phyloP scores from a whole-genome alignment of 441 rosid species.

The Bocquillonia castaneifolia region DNA sequence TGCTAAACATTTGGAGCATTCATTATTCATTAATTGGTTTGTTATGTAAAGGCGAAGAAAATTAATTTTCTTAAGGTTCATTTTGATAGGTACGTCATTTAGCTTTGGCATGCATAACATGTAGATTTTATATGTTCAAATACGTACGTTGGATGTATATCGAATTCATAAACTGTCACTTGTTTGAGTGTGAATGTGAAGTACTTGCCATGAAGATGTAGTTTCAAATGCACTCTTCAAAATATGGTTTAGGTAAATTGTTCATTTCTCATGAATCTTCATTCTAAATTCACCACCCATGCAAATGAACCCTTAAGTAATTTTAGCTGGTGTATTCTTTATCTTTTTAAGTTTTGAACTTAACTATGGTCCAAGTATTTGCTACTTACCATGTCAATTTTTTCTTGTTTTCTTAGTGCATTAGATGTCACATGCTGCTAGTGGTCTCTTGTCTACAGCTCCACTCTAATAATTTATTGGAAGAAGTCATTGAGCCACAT shows the following conservation, averaged over 20 bases:
- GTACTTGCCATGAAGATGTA: neutral
- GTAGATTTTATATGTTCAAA: neutral
- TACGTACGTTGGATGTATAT: neutral
- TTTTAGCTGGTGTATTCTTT: neutral
- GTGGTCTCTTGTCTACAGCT: neutral
- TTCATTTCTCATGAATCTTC: neutral
- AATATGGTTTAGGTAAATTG: neutral
- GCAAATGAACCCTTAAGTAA: neutral
- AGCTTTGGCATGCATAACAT: neutral
- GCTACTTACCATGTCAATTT: neutral
- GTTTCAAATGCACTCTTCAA: neutral
- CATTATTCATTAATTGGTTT: neutral
- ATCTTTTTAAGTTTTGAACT: neutral
- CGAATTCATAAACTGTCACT: neutral
- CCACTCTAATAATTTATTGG: neutral
- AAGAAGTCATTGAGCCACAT: neutral
- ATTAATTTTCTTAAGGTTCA: neutral
- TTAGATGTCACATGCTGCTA: neutral
- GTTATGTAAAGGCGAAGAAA: neutral
- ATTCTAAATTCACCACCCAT: neutral
- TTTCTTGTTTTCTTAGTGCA: neutral
- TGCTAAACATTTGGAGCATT: neutral
- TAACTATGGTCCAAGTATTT: neutral
- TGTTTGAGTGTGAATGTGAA: constrained; percentile 1
- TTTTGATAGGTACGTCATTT: neutral